Evolutionary conservation across 139 green algal genomes (phyloP).

Genomic region (Choricystis sp.): DNA sequence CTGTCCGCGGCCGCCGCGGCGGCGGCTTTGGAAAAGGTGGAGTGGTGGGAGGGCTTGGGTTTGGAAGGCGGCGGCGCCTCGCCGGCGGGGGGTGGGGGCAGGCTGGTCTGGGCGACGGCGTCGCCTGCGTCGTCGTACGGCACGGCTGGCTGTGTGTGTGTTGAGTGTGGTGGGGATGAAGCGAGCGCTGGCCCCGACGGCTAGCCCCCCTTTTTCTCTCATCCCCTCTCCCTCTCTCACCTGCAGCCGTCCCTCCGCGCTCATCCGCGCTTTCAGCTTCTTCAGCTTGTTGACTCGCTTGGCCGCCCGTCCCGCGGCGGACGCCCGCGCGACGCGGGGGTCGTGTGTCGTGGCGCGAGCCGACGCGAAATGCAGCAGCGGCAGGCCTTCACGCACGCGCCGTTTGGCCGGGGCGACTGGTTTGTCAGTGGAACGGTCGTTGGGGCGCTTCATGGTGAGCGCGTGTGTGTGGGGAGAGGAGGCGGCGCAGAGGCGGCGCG

Average conservation of each 20-base stretch:
- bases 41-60: neutral
- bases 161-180: neutral
- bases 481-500: too few species aligned
- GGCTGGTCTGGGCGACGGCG: too few species aligned
- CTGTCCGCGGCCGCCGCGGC: neutral
- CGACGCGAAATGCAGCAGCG: conserved; percentile 1
- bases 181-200: neutral
- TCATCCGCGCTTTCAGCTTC: conserved; percentile 14
- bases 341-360: conserved; percentile 7
- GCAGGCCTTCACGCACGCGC: neutral
- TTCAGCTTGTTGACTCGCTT: conserved; percentile 11
- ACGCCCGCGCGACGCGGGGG: conserved; percentile 5
- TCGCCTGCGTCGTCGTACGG: too few species aligned
- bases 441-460: neutral
- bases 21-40: too few species aligned
- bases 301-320: conserved; percentile 3
- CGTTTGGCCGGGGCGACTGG: neutral
- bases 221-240: neutral
- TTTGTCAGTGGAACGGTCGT: neutral
- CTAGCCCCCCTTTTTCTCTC: neutral
- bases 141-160: too few species aligned
- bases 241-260: neutral
- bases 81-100: too few species aligned
- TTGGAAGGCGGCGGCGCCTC: neutral
- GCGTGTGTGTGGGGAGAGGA: too few species aligned